phyloP scores from a whole-genome alignment of 768 basidiomycete genomes.

The Galerina sulciceps region DNA sequence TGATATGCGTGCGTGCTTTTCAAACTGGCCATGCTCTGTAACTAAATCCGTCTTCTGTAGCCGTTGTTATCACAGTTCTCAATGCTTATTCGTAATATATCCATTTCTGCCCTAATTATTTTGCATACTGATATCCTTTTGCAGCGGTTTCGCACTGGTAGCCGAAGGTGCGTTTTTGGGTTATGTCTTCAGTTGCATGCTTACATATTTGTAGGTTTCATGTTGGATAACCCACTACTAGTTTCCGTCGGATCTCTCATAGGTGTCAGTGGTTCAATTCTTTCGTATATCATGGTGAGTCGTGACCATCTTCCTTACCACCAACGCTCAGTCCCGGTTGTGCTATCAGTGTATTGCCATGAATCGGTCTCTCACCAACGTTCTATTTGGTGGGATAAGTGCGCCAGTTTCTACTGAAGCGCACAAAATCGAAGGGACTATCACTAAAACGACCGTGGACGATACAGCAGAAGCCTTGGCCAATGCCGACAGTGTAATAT shows the following conservation, averaged over 20 bases:
- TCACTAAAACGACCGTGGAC: conserved; percentile 79
- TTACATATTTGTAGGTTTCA: conserved; percentile 58
- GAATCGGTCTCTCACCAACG: conserved; percentile 86
- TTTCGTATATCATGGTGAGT: conserved; percentile 90
- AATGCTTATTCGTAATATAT: conserved; percentile 78
- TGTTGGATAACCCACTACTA: conserved; percentile 85
- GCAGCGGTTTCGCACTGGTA: conserved; percentile 81
- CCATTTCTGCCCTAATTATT: neutral
- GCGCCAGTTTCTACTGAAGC: conserved; percentile 56
- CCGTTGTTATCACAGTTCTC: conserved; percentile 88
- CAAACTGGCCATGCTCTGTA: neutral
- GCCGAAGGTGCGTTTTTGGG: conserved; percentile 63
- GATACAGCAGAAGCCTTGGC: conserved; percentile 79
- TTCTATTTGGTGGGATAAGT: conserved; percentile 86
- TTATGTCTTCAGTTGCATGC: neutral
- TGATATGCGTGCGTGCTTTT: conserved; percentile 78
- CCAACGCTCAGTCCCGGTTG: neutral
- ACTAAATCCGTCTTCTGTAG: conserved; percentile 37
- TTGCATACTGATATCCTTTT: neutral
- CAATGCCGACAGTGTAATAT: conserved; percentile 83
- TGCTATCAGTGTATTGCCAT: conserved; percentile 81
- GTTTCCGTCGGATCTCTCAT: conserved; percentile 87
- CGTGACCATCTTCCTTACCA: neutral
- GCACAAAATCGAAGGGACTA: conserved; percentile 82
- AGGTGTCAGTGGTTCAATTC: conserved; percentile 88